Conservation (phyloP, 2,329 filamentous ascomycete genomes). For the Scolecobasidium constrictum region DNA sequence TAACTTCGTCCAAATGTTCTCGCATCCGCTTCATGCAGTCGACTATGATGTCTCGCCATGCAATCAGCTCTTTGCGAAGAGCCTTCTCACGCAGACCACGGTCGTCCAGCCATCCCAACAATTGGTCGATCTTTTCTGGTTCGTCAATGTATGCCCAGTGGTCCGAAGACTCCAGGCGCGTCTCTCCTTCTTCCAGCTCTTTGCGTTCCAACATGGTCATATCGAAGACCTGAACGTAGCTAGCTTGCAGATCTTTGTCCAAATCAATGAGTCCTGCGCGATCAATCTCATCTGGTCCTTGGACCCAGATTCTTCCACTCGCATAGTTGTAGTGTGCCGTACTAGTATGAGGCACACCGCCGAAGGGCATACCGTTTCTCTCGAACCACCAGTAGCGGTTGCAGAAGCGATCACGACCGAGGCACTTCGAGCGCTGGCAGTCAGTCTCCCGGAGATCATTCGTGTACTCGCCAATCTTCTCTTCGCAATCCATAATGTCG, state of each 20-base stretch:
- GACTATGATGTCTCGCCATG: slow-evolving; percentile 64
- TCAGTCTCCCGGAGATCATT: slow-evolving; percentile 90
- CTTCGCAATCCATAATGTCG: slow-evolving; percentile 69
- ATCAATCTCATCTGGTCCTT: slow-evolving; percentile 86
- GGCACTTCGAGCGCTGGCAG: slow-evolving; percentile 76
- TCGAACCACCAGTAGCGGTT: slow-evolving; percentile 99
- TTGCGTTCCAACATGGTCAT: slow-evolving; percentile 82
- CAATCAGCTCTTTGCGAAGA: slow-evolving; percentile 73
- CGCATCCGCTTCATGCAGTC: slow-evolving; percentile 72
- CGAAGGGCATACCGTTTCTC: slow-evolving; percentile 94
- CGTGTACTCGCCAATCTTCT: slow-evolving; percentile 74
- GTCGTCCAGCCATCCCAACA: slow-evolving; percentile 81
- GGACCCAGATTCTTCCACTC: slow-evolving; percentile 92
- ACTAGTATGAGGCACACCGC: slow-evolving; percentile 75
- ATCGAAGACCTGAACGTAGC: slow-evolving; percentile 66
- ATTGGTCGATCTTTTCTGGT: slow-evolving; percentile 61
- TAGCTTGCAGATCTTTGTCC: slow-evolving; percentile 55
- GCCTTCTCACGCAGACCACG: slow-evolving; percentile 79
- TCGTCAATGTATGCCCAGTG: slow-evolving; percentile 93
- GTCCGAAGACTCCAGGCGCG: slow-evolving; percentile 61
- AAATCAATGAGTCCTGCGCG: slow-evolving; percentile 78
- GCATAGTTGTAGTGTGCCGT: slow-evolving; percentile 81
- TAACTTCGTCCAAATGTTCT: slow-evolving; percentile 52
- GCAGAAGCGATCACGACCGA: slow-evolving; percentile 94
- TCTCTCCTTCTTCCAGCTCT: slow-evolving; percentile 70